phyloP scores from a whole-genome alignment of 306 rosid species.

The Dryas alaskensis region DNA sequence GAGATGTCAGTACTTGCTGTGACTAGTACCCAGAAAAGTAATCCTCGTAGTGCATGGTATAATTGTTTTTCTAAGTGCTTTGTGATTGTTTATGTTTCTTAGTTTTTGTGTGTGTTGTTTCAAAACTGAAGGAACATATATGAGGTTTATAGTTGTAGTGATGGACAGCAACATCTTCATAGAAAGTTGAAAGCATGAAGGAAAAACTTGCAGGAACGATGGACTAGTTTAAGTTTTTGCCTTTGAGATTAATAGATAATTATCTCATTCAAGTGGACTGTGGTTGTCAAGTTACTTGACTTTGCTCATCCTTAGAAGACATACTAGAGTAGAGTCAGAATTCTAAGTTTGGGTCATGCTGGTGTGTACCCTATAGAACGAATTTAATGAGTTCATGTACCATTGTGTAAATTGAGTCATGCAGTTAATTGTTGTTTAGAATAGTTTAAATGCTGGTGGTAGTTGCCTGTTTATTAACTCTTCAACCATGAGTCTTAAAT shows the following conservation, averaged over 20 bases:
- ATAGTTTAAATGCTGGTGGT: not conserved
- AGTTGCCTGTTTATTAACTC: not conserved
- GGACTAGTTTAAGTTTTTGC: not conserved
- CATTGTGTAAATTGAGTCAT: not conserved
- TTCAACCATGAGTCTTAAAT: constrained; percentile 14
- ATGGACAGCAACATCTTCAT: constrained; percentile 1
- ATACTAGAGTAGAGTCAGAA: not conserved
- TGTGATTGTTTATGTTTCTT: not conserved
- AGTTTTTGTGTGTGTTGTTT: constrained; percentile 18
- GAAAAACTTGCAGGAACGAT: not conserved
- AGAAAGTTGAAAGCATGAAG: not conserved
- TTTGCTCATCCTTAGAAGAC: not conserved
- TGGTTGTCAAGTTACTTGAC: not conserved
- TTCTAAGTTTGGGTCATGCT: not conserved
- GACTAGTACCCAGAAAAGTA: constrained; percentile 58
- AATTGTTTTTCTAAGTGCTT: constrained; percentile 20
- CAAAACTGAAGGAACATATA: constrained; percentile 21
- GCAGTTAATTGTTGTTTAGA: not conserved
- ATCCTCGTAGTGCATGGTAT: constrained; percentile 92
- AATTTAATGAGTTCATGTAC: not conserved
- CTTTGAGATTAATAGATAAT: not conserved
- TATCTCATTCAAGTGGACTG: not conserved
- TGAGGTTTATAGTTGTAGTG: not conserved
- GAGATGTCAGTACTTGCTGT: constrained; percentile 72
- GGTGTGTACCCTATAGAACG: too few relatives aligned